A percentile compares a stretch with the other conserved stretches of the same genome.
These are phyloP conservation scores for Pterocarpus santalinus DNA, from an alignment of 306 rosid genomes.

Conservation along the genomic window DNA sequence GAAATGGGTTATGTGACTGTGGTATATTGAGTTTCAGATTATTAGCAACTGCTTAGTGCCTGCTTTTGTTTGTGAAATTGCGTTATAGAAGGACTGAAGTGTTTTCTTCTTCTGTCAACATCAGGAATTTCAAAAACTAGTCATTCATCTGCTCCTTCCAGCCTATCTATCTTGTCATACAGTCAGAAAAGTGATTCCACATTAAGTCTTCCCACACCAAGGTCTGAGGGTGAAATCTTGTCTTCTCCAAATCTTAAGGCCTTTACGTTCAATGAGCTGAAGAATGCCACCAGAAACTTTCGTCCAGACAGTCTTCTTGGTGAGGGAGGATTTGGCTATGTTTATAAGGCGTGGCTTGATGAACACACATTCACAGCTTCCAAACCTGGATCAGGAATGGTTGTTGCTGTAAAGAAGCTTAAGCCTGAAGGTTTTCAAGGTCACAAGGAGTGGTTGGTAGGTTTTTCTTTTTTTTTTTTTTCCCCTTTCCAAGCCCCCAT, in stretches of 20 bases:
- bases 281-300: slow-evolving; percentile 81
- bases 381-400: slow-evolving; percentile 86
- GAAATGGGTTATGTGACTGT: background rate
- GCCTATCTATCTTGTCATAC: slow-evolving; percentile 55
- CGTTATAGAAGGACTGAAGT: slow-evolving; percentile 25
- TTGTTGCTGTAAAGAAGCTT: slow-evolving; percentile 88
- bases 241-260: slow-evolving; percentile 75
- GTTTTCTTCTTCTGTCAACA: slow-evolving; percentile 40
- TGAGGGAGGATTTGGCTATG: slow-evolving; percentile 93
- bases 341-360: slow-evolving; percentile 93
- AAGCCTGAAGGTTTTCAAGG: slow-evolving; percentile 91
- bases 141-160: slow-evolving; percentile 63
- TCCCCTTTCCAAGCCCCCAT: slow-evolving; percentile 1
- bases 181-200: slow-evolving; percentile 54
- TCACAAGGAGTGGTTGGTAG: slow-evolving; percentile 95
- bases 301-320: slow-evolving; percentile 89
- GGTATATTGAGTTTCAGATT: slow-evolving; percentile 25
- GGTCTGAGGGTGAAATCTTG: slow-evolving; percentile 89
- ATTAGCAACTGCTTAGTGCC: background rate
- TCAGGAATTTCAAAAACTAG: slow-evolving; percentile 67
- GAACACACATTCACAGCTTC: slow-evolving; percentile 67
- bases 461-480: slow-evolving; percentile 32
- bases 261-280: slow-evolving; percentile 76
- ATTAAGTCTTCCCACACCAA: slow-evolving; percentile 76
- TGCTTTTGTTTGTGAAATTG: background rate